phyloP scores from a whole-genome alignment of 2,329 filamentous ascomycete species.

The Botrytis elliptica region DNA sequence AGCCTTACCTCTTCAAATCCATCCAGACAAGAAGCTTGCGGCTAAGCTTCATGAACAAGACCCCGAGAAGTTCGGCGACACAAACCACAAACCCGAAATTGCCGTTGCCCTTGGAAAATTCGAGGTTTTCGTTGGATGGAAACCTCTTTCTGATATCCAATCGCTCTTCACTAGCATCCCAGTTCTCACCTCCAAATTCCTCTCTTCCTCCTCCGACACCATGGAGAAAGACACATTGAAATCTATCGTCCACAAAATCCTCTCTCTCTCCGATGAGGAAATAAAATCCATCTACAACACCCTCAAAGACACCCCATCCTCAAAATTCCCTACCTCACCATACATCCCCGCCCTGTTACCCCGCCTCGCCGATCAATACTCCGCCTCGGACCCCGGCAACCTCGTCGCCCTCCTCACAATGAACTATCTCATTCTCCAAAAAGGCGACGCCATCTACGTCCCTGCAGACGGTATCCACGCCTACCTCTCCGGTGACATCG shows the following conservation, averaged over 20 bases:
- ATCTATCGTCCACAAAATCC: slow-evolving; percentile 47
- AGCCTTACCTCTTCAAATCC: slow-evolving; percentile 71
- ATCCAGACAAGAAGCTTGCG: slow-evolving; percentile 68
- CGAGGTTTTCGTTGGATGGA: slow-evolving; percentile 75
- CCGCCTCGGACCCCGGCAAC: slow-evolving; percentile 61
- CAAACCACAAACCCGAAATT: slow-evolving; percentile 76
- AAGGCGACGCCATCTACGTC: slow-evolving; percentile 87
- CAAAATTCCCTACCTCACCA: slow-evolving; percentile 49
- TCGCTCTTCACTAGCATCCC: slow-evolving; percentile 48
- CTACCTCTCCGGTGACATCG: slow-evolving; percentile 87
- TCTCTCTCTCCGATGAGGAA: slow-evolving; percentile 47
- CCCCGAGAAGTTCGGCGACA: slow-evolving; percentile 65
- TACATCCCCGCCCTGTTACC: slow-evolving; percentile 66
- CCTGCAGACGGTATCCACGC: slow-evolving; percentile 96
- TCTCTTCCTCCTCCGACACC: slow-evolving; percentile 29
- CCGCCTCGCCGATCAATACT: slow-evolving; percentile 64
- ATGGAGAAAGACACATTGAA: slow-evolving; percentile 59
- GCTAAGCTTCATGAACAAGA: slow-evolving; percentile 61
- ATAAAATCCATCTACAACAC: slow-evolving; percentile 48
- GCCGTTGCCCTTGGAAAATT: slow-evolving; percentile 69
- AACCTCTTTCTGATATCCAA: slow-evolving; percentile 60
- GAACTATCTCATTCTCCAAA: slow-evolving; percentile 67
- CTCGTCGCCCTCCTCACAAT: slow-evolving; percentile 70
- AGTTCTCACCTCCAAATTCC: slow-evolving; percentile 28
- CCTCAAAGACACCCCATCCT: slow-evolving; percentile 49